Evolutionary conservation across 2,329 filamentous ascomycete species (phyloP), one percentile per base, ranked within the genome.

Genomic region (Phyllosticta ampelicida): DNA sequence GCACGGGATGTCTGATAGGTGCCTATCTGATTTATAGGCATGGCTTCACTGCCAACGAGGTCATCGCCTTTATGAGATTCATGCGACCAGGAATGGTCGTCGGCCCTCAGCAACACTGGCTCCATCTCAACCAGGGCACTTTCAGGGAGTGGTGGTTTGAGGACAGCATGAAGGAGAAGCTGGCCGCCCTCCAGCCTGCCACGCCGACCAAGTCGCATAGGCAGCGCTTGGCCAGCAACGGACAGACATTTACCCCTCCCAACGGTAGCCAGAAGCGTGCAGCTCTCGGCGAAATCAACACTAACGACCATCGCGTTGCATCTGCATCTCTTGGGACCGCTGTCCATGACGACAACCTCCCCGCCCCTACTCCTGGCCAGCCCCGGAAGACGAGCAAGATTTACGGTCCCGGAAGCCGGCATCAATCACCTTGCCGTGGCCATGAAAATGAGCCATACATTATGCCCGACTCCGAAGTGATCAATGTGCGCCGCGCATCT

Each of bases 81-180:
- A 97, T 97, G 92, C 83, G 92, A 60, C 94, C 94, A 0, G 94
- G 94, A 56, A 99, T 99, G 94, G 94, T 99, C 6, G 94, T 99
- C 56, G 94, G 94, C 0, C 94, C 94, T 48, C 94, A 99, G 71
- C 94, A 99, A 75, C 94, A 99, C 75, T 99, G 94, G 94, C 82
- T 99, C 57, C 94, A 99, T 70, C 82, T 99, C 62, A 96, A 99
- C 76, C 94, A 99, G 74, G 88, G 88, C 36, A 86, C 88, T 36
- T 99, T 99, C 84, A 84, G 94, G n/a, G 90, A 97, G 74, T 99
- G 94, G 94, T 97, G 91, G 89, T 80, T 83, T 63, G 85, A 88
- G 68, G 86, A 89, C 68, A 80, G 78, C 50, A 82, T 94, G 67
- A 90, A 90, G 75, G 88, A 92, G 75, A 88, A 90, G 68, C 76